Base-by-base conservation (phyloP, 1,284 basidiomycete species). In the Microbotryum silenes-acaulis region DNA sequence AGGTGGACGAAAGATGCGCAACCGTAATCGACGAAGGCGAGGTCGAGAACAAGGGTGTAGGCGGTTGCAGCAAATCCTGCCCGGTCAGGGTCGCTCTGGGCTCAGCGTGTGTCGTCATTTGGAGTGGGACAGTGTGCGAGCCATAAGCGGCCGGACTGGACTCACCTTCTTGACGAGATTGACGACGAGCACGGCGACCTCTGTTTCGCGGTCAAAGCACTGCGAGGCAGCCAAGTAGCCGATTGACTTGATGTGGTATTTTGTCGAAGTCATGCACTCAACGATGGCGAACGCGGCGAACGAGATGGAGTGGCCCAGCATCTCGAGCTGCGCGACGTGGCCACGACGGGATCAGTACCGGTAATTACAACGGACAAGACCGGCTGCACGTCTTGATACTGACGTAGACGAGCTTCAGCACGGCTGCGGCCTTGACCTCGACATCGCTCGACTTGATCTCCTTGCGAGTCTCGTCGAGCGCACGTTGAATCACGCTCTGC, bases 401-500 rank as follows among this genome's bases (percentile, higher is more conserved):
- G 77, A 94, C 92, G 78, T 97, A 99, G 72, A 90, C 91, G 67
- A 97, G 85, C 78, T 99, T 99, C 74, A 98, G 81, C 48, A 97
- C 85, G 0, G 92, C 96, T 37, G 83, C 91, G 0, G 91, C 91
- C 77, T 99, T 98, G 69, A 98, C 82, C 69, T 91, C 89, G 88
- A 97, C 94, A 74, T 98, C 96, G 72, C 91, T 91, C 72, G 83
- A 85, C 77, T 85, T 88, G 72, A 97, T 85, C 79, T 99, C 96
- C 61, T 83, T 81, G 63, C 90, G 80, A 71, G 97, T 96, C 79
- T 99, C 82, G 33, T 75, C 75, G 70, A 82, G 78, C 0, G 78
- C 78, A 37, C 77, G 75, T 16, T 75, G 70, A 37, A 82, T 74
- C 64, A 83, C 75, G 42, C 70, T 70, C 51, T 69, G 69, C 62